Evolutionary conservation across 495 filamentous ascomycete species (phyloP).

Genomic region (Bacidia gigantensis): DNA sequence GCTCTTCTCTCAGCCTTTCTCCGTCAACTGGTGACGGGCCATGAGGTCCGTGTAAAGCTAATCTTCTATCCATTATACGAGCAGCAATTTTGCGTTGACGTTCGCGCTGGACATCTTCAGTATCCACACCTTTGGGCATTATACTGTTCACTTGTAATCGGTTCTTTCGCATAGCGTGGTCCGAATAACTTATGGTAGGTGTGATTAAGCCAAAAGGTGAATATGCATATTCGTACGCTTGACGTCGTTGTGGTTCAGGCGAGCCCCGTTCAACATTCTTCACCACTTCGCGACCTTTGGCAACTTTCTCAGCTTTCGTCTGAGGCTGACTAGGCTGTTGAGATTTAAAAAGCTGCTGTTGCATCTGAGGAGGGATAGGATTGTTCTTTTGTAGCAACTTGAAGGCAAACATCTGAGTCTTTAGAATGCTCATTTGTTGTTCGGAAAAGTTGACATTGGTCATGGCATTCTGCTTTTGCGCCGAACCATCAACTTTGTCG

Average conservation of each 20-base stretch:
- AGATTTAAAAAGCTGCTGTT: slow-evolving; percentile 61
- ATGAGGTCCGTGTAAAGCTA: slow-evolving; percentile 31
- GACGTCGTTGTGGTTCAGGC: slow-evolving; percentile 19
- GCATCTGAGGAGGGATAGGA: slow-evolving; percentile 56
- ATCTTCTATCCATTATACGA: slow-evolving; percentile 65
- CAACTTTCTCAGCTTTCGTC: slow-evolving; percentile 41
- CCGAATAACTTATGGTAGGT: slow-evolving; percentile 58
- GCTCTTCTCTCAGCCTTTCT: slow-evolving; percentile 66
- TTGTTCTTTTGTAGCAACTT: slow-evolving; percentile 68
- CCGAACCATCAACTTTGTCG: slow-evolving; percentile 16
- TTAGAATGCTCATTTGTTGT: slow-evolving; percentile 55
- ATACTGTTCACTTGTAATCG: slow-evolving; percentile 70
- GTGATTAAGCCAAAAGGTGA: slow-evolving; percentile 47
- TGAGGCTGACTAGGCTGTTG: slow-evolving; percentile 49
- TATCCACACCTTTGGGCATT: slow-evolving; percentile 67
- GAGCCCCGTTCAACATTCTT: slow-evolving; percentile 24
- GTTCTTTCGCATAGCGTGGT: slow-evolving; percentile 57
- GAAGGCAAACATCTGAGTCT: slow-evolving; percentile 71
- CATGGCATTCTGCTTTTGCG: slow-evolving; percentile 23
- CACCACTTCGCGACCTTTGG: slow-evolving; percentile 32
- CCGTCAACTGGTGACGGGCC: slow-evolving; percentile 33
- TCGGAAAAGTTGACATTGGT: slow-evolving; percentile 45
- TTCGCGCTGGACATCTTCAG: slow-evolving; percentile 68
- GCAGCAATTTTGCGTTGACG: slow-evolving; percentile 80
- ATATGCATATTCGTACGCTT: slow-evolving; percentile 49